Evolutionary conservation across 2,329 filamentous ascomycete genomes (phyloP).

Genomic region (Fusarium hainanense): DNA sequence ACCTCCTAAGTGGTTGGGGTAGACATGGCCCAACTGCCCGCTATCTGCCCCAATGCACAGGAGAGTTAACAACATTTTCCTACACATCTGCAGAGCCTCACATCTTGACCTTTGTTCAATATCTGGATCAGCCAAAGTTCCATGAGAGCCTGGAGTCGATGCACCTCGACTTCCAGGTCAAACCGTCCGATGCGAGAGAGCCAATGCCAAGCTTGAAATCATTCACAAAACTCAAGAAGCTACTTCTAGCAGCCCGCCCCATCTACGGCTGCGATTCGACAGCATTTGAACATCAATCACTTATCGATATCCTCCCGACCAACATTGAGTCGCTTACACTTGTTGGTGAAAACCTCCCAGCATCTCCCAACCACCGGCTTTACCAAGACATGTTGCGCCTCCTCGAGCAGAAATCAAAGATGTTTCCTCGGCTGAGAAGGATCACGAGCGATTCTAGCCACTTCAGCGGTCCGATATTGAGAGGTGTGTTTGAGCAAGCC

Average conservation of each 20-base stretch:
- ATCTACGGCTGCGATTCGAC: not conserved
- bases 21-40: no score
- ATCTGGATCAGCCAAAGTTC: not conserved
- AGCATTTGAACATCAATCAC: not conserved
- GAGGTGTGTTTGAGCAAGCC: no score
- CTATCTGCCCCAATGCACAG: not conserved
- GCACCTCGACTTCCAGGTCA: not conserved
- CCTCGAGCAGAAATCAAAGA: not conserved
- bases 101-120: accelerated
- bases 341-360: accelerated
- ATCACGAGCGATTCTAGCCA: not conserved
- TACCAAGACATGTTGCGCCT: not conserved
- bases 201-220: not conserved
- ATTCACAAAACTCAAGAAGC: not conserved
- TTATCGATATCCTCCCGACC: not conserved
- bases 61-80: not conserved
- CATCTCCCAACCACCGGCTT: not conserved
- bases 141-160: not conserved
- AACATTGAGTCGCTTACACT: not conserved
- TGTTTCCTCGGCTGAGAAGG: not conserved
- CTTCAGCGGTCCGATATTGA: not conserved
- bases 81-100: not conserved
- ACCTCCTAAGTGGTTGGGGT: not conserved
- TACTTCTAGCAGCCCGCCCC: not conserved
- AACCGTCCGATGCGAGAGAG: accelerated